A percentile compares a stretch with the other conserved stretches of the same genome.
These are phyloP conservation scores for Diddensiella caesifluorescens DNA, from an alignment of 805 yeast species.

Conservation along the genomic window DNA sequence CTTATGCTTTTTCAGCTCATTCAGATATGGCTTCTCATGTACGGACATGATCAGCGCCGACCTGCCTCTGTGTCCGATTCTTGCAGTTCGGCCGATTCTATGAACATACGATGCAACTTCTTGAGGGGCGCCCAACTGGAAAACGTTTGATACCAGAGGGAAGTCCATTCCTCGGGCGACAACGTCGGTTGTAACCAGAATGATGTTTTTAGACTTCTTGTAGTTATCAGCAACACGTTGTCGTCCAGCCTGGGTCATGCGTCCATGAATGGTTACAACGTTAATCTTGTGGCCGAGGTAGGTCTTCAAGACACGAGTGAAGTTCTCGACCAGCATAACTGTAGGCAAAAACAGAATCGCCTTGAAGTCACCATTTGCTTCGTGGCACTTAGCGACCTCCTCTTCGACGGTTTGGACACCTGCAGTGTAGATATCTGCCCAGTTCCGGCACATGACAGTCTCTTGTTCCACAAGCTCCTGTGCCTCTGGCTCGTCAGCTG, in stretches of 20 bases:
- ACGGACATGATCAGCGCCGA: constrained; percentile 57
- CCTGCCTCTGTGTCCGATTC: constrained; percentile 78
- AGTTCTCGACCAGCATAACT: constrained; percentile 58
- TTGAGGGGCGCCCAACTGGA: constrained; percentile 74
- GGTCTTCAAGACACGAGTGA: constrained; percentile 39
- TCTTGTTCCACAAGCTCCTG: constrained; percentile 75
- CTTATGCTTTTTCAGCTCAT: constrained; percentile 40
- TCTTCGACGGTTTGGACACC: constrained; percentile 44
- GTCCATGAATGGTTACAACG: constrained; percentile 54
- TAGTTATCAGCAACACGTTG: constrained; percentile 53
- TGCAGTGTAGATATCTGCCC: constrained; percentile 56
- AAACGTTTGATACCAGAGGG: constrained; percentile 78
- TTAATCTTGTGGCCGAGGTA: constrained; percentile 11
- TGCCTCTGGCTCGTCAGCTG: constrained; percentile 64
- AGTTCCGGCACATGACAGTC: constrained; percentile 47
- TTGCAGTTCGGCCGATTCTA: constrained; percentile 93
- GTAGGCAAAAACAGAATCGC: constrained; percentile 82
- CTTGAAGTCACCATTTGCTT: constrained; percentile 45
- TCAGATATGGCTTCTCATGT: constrained; percentile 53
- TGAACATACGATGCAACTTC: constrained; percentile 80
- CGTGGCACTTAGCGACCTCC: constrained; percentile 32
- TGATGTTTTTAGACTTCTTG: constrained; percentile 43
- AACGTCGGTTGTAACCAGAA: constrained; percentile 83
- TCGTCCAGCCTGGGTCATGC: constrained; percentile 63
- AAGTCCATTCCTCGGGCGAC: constrained; percentile 97